A percentile compares a stretch with the other conserved stretches of the same genome.
phyloP scores from a whole-genome alignment of 805 yeast species.

The Wickerhamomyces canadensis region DNA sequence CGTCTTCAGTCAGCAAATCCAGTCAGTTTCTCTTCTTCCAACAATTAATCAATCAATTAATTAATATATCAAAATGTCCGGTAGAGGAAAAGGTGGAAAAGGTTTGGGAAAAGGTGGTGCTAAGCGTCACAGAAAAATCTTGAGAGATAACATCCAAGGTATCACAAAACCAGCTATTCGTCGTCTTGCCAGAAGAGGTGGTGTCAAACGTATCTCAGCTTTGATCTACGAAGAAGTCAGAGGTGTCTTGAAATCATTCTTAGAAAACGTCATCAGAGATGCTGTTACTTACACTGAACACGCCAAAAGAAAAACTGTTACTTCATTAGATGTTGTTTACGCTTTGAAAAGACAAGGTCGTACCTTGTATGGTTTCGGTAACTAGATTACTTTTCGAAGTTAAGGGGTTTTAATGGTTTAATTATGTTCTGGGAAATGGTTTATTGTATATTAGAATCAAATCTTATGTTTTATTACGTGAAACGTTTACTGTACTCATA shows the following conservation, averaged over 20 bases:
- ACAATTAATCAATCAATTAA: constrained; percentile 11
- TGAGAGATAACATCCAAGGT: constrained; percentile 99
- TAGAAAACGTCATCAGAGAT: constrained; percentile 96
- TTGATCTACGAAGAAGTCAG: constrained; percentile 98
- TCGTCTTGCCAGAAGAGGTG: constrained; percentile 99
- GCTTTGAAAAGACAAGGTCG: constrained; percentile 99
- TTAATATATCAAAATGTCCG: constrained; percentile 63
- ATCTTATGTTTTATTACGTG: constrained; percentile 1
- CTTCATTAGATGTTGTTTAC: constrained; percentile 97
- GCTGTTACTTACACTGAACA: constrained; percentile 99
- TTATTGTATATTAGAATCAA: constrained; percentile 1
- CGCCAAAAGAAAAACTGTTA: constrained; percentile 99
- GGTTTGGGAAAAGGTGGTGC: constrained; percentile 99
- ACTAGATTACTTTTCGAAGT: constrained; percentile 42
- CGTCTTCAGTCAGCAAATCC: too few relatives aligned
- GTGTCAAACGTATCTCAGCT: constrained; percentile 99
- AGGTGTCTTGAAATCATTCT: constrained; percentile 91
- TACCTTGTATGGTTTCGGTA: constrained; percentile 99
- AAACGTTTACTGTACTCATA: too few relatives aligned
- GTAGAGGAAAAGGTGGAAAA: constrained; percentile 99
- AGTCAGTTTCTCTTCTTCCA: too few relatives aligned
- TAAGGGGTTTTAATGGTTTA: constrained; percentile 10
- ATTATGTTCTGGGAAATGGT: constrained; percentile 1
- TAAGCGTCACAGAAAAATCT: constrained; percentile 99
- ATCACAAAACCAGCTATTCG: constrained; percentile 99